phyloP scores from a whole-genome alignment of 1,284 basidiomycete genomes.

The Quambalaria eucalypti region DNA sequence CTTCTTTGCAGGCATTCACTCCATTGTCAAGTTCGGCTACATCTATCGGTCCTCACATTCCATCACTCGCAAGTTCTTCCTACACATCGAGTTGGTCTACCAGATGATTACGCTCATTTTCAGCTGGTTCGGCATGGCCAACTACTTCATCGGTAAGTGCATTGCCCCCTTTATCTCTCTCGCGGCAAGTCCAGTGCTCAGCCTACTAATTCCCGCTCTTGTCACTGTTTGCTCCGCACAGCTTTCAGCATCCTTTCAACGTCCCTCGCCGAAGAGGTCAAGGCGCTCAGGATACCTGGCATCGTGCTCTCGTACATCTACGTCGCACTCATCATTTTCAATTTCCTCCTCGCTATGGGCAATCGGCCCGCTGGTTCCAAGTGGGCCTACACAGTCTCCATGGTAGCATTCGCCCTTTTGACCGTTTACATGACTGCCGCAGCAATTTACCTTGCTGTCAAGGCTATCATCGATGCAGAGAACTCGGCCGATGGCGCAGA shows the following conservation, averaged over 20 bases:
- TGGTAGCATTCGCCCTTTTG: slow-evolving; percentile 40
- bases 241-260: slow-evolving; percentile 39
- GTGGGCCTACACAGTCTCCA: slow-evolving; percentile 34
- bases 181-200: no score
- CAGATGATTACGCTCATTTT: slow-evolving; percentile 49
- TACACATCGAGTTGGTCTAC: slow-evolving; percentile 45
- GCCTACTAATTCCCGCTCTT: no score
- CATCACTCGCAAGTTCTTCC: slow-evolving; percentile 29
- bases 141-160: slow-evolving; percentile 22
- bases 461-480: slow-evolving; percentile 24
- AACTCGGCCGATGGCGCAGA: slow-evolving; percentile 11
- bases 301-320: slow-evolving; percentile 42
- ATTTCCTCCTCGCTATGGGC: slow-evolving; percentile 44
- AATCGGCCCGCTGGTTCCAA: slow-evolving; percentile 42
- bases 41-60: slow-evolving; percentile 44
- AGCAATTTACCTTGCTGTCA: slow-evolving; percentile 35
- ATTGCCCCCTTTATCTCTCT: slow-evolving; percentile 22
- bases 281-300: slow-evolving; percentile 32
- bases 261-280: slow-evolving; percentile 25
- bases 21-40: slow-evolving; percentile 45
- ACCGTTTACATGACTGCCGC: slow-evolving; percentile 40
- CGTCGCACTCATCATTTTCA: slow-evolving; percentile 43
- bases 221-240: no score
- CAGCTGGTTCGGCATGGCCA: slow-evolving; percentile 41
- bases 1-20: slow-evolving; percentile 44